Conservation (phyloP, 176 grass and related monocot species). For the Oryza longistaminata region DNA sequence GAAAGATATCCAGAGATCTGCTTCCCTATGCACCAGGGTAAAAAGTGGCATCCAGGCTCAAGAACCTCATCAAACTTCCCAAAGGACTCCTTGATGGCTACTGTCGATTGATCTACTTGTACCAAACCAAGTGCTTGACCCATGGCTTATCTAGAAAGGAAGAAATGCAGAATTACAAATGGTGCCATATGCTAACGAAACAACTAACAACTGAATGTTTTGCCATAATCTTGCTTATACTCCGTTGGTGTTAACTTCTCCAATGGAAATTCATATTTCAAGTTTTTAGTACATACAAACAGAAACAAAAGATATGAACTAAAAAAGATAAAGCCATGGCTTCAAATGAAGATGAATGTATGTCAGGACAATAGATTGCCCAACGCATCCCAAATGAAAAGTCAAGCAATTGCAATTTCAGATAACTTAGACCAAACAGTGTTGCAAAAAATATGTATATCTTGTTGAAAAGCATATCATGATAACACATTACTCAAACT, state of each 20-base stretch:
- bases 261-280: not conserved
- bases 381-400: not conserved
- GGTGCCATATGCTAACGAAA: not conserved
- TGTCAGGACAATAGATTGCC: not conserved
- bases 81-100: constrained; percentile 82
- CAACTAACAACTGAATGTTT: constrained; percentile 25
- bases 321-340: constrained; percentile 8
- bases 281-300: not conserved
- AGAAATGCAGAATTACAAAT: not conserved
- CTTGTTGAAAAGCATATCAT: not conserved
- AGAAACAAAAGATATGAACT: constrained; percentile 14
- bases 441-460: constrained; percentile 9
- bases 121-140: constrained; percentile 65
- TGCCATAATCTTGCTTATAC: not conserved
- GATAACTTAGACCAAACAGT: not conserved
- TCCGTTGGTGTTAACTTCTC: not conserved
- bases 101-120: constrained; percentile 80
- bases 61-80: constrained; percentile 70
- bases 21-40: constrained; percentile 76
- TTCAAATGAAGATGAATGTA: not conserved
- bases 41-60: constrained; percentile 71
- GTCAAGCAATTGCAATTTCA: constrained; percentile 1
- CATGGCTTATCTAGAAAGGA: constrained; percentile 62
- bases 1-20: constrained; percentile 81
- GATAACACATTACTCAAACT: not conserved